These are phyloP conservation scores for Phytophthora colocasiae DNA, from an alignment of 352 stramenopile genomes.

Conservation along the genomic window DNA sequence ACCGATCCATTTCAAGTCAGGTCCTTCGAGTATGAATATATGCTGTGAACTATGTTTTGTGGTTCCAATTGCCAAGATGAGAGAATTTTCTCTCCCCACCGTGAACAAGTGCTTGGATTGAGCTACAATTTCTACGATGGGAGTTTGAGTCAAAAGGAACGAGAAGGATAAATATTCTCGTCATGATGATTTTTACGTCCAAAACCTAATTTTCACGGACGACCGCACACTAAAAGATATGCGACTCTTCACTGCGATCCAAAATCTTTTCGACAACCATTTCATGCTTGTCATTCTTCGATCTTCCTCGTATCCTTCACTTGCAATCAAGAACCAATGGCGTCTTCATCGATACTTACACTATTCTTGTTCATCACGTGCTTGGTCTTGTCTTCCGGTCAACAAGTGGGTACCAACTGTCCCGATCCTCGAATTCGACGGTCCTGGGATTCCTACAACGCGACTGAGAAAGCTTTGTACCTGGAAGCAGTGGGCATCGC, in stretches of 20 bases:
- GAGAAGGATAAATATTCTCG: no score
- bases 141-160: no score
- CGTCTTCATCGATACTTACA: not conserved
- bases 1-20: no score
- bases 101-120: no score
- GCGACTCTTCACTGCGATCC: not conserved
- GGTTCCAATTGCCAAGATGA: not conserved
- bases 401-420: conserved; percentile 45
- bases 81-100: not conserved
- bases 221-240: no score
- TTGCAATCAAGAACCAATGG: not conserved
- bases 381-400: conserved; percentile 5
- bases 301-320: conserved; percentile 12
- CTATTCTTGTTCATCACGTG: not conserved
- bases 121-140: no score
- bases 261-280: not conserved
- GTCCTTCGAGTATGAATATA: no score
- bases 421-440: conserved; percentile 46
- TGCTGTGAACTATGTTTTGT: not conserved
- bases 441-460: conserved; percentile 52
- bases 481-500: conserved; percentile 42
- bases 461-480: conserved; percentile 49
- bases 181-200: no score
- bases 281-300: conserved; percentile 13
- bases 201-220: no score